phyloP scores from a whole-genome alignment of 78 protist genomes.

The slime mould (Dictyostelium discoideum) region dicty_2.7 NC_007089.4:631501-632000 shows the following conservation, averaged over 20 bases:
- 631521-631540: not conserved
- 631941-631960: not conserved
- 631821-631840: not conserved
- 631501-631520: not conserved
- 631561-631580: not conserved
- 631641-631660: not conserved
- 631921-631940: not conserved
- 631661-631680: not conserved
- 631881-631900: constrained; percentile 1
- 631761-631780: not conserved
- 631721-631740: not conserved
- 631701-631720: not conserved
- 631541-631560: not conserved
- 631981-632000: not conserved
- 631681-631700: not conserved
- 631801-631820: not conserved
- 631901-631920: not conserved
- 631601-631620: not conserved
- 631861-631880: not conserved
- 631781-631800: not conserved
- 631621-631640: not conserved
- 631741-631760: not conserved
- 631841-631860: not conserved
- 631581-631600: not conserved
- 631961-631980: not conserved